Conservation (phyloP, 345 rosid species). For the Boechera stricta region DNA sequence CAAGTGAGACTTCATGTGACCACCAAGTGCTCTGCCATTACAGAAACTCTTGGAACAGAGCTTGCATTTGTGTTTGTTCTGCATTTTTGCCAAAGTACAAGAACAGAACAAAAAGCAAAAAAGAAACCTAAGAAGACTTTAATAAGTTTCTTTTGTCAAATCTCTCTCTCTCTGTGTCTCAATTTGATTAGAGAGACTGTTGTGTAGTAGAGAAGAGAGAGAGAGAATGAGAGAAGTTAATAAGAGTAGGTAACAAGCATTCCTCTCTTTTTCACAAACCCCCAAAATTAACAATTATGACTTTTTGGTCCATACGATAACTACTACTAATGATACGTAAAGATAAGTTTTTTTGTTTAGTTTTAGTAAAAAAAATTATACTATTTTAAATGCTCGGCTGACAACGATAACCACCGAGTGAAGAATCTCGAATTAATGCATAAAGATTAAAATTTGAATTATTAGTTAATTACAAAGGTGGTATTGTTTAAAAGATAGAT, state of each 20-base stretch:
- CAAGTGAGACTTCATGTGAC: slow-evolving; percentile 96
- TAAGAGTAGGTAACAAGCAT: slow-evolving; percentile 99
- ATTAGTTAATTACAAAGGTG: slow-evolving; percentile 11
- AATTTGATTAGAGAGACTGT: slow-evolving; percentile 37
- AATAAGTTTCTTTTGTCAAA: slow-evolving; percentile 31
- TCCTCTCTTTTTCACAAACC: slow-evolving; percentile 72
- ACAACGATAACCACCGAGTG: slow-evolving; percentile 38
- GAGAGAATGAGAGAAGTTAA: slow-evolving; percentile 63
- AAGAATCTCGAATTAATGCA: slow-evolving; percentile 25
- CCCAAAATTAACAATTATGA: slow-evolving; percentile 59
- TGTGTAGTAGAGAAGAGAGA: slow-evolving; percentile 32
- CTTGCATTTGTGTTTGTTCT: slow-evolving; percentile 75
- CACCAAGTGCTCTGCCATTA: slow-evolving; percentile 91
- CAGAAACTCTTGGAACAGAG: slow-evolving; percentile 77
- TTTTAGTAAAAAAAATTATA: slow-evolving; percentile 34
- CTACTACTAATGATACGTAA: slow-evolving; percentile 42
- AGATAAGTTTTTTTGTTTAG: slow-evolving; percentile 25
- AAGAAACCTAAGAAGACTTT: slow-evolving; percentile 40
- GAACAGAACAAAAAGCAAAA: slow-evolving; percentile 37
- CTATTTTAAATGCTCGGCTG: slow-evolving; percentile 31
- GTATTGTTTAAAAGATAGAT: slow-evolving; percentile 17
- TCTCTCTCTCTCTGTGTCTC: slow-evolving; percentile 22
- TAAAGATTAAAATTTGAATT: slow-evolving; percentile 7
- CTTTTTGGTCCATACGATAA: slow-evolving; percentile 50
- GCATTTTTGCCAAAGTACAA: slow-evolving; percentile 51